A percentile compares a stretch with the other conserved stretches of the same genome.
Conservation (phyloP, 2,329 filamentous ascomycete species). For the Trichoderma gracile region DNA sequence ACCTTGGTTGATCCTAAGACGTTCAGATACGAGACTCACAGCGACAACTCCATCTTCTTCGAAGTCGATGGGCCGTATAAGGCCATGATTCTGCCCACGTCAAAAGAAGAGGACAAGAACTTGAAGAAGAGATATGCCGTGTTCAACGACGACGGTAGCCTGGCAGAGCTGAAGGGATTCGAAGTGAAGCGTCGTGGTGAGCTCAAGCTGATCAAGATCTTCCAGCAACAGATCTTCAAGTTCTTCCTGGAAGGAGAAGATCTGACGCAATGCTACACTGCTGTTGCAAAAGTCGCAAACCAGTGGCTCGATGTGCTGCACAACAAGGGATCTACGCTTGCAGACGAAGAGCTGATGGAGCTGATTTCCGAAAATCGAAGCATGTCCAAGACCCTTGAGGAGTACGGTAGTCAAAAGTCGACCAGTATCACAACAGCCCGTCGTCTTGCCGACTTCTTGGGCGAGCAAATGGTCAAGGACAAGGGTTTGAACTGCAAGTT, state of each 20-base stretch:
- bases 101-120: conserved; percentile 99
- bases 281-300: conserved; percentile 93
- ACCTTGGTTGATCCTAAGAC: conserved; percentile 75
- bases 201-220: conserved; percentile 98
- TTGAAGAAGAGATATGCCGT: conserved; percentile 99
- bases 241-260: conserved; percentile 94
- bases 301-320: conserved; percentile 95
- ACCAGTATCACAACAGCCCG: conserved; percentile 99
- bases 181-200: conserved; percentile 97
- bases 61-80: conserved; percentile 97
- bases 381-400: conserved; percentile 95
- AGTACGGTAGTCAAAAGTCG: conserved; percentile 94
- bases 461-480: conserved; percentile 98
- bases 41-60: conserved; percentile 99
- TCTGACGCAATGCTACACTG: conserved; percentile 81
- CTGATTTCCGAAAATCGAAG: conserved; percentile 99
- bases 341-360: conserved; percentile 96
- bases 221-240: conserved; percentile 98
- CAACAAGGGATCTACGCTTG: conserved; percentile 81
- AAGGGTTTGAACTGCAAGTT: conserved; percentile 99
- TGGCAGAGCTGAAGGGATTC: conserved; percentile 95
- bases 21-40: conserved; percentile 93
- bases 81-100: conserved; percentile 95
- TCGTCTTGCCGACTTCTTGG: conserved; percentile 91
- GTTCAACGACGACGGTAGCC: conserved; percentile 94